Percentiles rank a stretch among this genome's conserved stretches.
These are phyloP conservation scores for Priceomyces medius DNA, from an alignment of 805 yeast genomes.

Conservation along the genomic window DNA sequence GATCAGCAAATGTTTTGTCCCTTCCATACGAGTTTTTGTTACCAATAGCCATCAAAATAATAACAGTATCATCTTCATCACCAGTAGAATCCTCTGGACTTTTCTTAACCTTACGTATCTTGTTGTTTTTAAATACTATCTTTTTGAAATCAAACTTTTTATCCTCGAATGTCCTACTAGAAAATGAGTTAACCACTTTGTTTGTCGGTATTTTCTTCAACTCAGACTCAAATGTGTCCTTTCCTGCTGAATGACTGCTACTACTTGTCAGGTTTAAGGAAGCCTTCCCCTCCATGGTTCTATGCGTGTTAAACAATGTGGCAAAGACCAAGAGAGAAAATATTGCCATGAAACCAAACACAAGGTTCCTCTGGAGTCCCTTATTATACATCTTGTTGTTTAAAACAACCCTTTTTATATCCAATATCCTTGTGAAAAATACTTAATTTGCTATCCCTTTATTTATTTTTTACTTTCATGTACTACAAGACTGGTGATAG, in stretches of 20 bases:
- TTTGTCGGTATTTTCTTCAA: not conserved
- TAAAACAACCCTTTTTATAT: not conserved
- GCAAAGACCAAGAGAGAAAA: conserved; percentile 1
- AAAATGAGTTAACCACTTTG: not conserved
- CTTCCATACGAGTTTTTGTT: conserved; percentile 35
- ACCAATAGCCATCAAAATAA: conserved; percentile 27
- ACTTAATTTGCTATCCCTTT: too few species aligned
- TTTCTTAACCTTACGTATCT: not conserved
- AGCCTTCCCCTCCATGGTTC: not conserved
- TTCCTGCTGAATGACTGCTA: too few species aligned
- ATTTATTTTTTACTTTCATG: too few species aligned
- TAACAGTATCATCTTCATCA: conserved; percentile 4
- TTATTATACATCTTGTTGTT: not conserved
- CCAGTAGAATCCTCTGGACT: not conserved
- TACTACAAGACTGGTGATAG: too few species aligned
- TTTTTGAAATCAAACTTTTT: conserved; percentile 8
- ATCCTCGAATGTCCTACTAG: conserved; percentile 4
- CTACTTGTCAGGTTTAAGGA: too few species aligned
- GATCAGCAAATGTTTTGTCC: conserved; percentile 29
- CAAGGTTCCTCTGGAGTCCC: not conserved
- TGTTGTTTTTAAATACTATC: conserved; percentile 6
- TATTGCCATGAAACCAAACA: conserved; percentile 1
- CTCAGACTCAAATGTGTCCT: not conserved
- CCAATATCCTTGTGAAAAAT: too few species aligned
- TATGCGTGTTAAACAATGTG: not conserved